Evolutionary conservation across 352 stramenopile genomes (phyloP).

Genomic region (Phytophthora tentaculata): DNA sequence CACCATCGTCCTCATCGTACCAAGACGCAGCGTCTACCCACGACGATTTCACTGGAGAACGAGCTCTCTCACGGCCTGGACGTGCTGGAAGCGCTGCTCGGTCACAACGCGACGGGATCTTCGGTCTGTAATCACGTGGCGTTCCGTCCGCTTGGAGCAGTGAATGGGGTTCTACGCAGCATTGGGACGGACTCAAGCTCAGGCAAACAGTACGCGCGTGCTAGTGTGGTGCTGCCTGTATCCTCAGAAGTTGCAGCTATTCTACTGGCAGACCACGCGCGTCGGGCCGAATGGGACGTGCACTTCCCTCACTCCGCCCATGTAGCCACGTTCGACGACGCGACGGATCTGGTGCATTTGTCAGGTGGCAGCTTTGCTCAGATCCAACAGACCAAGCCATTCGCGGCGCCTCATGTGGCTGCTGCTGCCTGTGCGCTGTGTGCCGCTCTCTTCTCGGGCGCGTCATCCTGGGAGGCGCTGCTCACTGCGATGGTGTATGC

Average conservation of each 20-base stretch:
- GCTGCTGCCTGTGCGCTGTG: conserved; percentile 50
- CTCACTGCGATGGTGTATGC: conserved; percentile 56
- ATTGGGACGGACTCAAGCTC: conserved; percentile 48
- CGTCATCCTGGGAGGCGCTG: conserved; percentile 52
- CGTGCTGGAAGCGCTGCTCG: conserved; percentile 66
- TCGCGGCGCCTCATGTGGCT: conserved; percentile 60
- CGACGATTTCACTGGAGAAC: conserved; percentile 81
- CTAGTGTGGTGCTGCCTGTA: conserved; percentile 69
- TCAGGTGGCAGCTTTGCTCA: conserved; percentile 52
- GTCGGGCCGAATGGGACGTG: conserved; percentile 79
- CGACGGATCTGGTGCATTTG: conserved; percentile 77
- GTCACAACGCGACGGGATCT: conserved; percentile 21
- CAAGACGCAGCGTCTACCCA: conserved; percentile 69
- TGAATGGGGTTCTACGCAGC: conserved; percentile 67
- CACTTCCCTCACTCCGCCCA: conserved; percentile 71
- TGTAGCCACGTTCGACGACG: conserved; percentile 77
- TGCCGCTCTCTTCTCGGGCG: conserved; percentile 43
- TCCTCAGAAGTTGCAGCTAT: conserved; percentile 69
- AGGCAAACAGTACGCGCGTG: conserved; percentile 59
- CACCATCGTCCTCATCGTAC: conserved; percentile 31
- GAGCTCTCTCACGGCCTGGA: conserved; percentile 71
- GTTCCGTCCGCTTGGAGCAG: conserved; percentile 63
- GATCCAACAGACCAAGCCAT: conserved; percentile 49
- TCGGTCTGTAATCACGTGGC: conserved; percentile 45
- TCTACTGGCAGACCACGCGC: conserved; percentile 68